Percentiles rank a stretch among this genome's conserved stretches.
Conservation (phyloP, 2,329 filamentous ascomycete species). For the Zymoseptoria ardabiliae region DNA sequence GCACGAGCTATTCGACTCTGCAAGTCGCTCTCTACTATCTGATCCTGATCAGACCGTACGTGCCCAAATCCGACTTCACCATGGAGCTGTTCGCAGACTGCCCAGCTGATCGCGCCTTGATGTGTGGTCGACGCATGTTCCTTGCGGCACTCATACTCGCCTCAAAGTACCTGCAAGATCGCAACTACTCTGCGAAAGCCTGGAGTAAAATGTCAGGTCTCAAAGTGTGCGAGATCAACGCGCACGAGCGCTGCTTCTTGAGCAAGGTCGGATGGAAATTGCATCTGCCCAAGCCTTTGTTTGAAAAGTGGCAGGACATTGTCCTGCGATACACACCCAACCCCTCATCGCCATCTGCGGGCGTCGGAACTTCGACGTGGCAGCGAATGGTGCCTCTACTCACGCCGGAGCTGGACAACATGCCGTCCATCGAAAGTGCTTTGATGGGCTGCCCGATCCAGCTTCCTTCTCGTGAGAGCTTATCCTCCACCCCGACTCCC, state of each 20-base stretch:
- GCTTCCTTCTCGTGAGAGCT: constrained; percentile 5
- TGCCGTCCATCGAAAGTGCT: constrained; percentile 17
- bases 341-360: constrained; percentile 22
- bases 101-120: constrained; percentile 68
- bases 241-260: constrained; percentile 90
- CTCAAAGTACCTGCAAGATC: constrained; percentile 95
- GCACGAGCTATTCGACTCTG: constrained; percentile 93
- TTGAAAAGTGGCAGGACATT: constrained; percentile 89
- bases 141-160: constrained; percentile 88
- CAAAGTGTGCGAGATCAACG: constrained; percentile 87
- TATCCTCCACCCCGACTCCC: constrained; percentile 21
- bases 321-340: constrained; percentile 75
- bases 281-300: constrained; percentile 81
- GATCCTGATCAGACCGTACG: constrained; percentile 83
- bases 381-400: constrained; percentile 47
- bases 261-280: constrained; percentile 87
- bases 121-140: constrained; percentile 97
- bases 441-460: constrained; percentile 2
- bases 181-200: constrained; percentile 92
- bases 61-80: constrained; percentile 76
- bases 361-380: constrained; percentile 28
- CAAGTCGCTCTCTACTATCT: constrained; percentile 96
- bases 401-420: constrained; percentile 49
- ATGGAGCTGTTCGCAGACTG: constrained; percentile 74
- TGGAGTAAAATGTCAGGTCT: constrained; percentile 99